phyloP scores from a whole-genome alignment of 305 asterid species.

The Ajuga reptans region DNA sequence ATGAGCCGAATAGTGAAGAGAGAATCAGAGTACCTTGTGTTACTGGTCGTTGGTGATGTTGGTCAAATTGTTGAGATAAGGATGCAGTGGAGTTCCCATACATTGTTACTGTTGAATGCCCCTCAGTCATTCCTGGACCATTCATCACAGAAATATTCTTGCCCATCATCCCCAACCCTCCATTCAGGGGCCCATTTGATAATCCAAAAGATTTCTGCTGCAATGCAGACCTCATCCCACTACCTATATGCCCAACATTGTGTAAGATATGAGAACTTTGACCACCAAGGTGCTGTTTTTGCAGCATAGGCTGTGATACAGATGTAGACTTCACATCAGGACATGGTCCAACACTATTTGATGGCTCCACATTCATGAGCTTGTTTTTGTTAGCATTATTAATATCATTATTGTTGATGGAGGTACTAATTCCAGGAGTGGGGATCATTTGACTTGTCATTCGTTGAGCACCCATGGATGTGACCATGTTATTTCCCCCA shows the following conservation, averaged over 20 bases:
- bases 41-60: constrained; percentile 50
- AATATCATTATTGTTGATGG: constrained; percentile 31
- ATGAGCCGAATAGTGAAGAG: not conserved
- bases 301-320: constrained; percentile 60
- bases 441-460: constrained; percentile 90
- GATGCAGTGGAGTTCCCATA: constrained; percentile 56
- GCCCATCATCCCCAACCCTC: constrained; percentile 65
- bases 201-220: constrained; percentile 71
- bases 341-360: constrained; percentile 46
- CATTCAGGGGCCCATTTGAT: constrained; percentile 56
- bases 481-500: constrained; percentile 51
- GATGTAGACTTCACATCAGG: constrained; percentile 52
- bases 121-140: constrained; percentile 54
- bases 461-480: constrained; percentile 62
- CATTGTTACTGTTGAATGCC: constrained; percentile 42
- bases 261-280: constrained; percentile 79
- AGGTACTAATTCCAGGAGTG: constrained; percentile 73
- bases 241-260: constrained; percentile 74
- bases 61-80: constrained; percentile 51
- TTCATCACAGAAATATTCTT: constrained; percentile 47
- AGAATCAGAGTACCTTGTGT: constrained; percentile 44
- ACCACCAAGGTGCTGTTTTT: constrained; percentile 69
- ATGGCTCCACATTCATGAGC: constrained; percentile 50
- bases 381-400: constrained; percentile 43
- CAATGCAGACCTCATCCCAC: constrained; percentile 68